phyloP scores from a whole-genome alignment of 1,284 basidiomycete species.

The Heimioporus punctisporus region DNA sequence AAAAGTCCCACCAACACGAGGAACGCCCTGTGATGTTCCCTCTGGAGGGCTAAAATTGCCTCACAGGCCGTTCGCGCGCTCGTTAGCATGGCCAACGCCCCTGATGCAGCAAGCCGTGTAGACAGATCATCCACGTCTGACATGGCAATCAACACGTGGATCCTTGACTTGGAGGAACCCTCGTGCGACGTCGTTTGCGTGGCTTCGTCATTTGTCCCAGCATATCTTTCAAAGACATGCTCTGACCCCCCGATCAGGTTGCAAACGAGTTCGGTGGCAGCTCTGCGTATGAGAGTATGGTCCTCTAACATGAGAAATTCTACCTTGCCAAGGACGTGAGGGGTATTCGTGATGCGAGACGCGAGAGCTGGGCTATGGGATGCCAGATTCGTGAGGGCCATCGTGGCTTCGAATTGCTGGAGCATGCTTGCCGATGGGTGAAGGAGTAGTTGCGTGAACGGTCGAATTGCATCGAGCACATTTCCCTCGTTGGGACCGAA shows the following conservation, averaged over 20 bases:
- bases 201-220: slow-evolving; percentile 39
- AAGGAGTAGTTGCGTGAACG: slow-evolving; percentile 72
- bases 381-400: slow-evolving; percentile 96
- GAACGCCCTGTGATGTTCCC: slow-evolving; percentile 60
- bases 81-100: slow-evolving; percentile 82
- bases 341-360: slow-evolving; percentile 58
- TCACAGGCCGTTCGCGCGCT: slow-evolving; percentile 62
- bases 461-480: slow-evolving; percentile 80
- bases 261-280: slow-evolving; percentile 92
- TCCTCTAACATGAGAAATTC: slow-evolving; percentile 89
- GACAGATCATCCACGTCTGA: slow-evolving; percentile 83
- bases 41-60: slow-evolving; percentile 62
- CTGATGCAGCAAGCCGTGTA: slow-evolving; percentile 85
- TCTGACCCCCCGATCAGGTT: slow-evolving; percentile 87
- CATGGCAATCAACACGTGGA: slow-evolving; percentile 85
- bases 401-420: slow-evolving; percentile 90
- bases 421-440: slow-evolving; percentile 71
- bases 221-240: slow-evolving; percentile 72
- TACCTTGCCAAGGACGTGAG: slow-evolving; percentile 68
- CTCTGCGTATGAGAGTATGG: slow-evolving; percentile 81
- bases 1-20: slow-evolving; percentile 66
- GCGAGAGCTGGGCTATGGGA: slow-evolving; percentile 75
- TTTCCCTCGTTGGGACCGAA: slow-evolving; percentile 83
- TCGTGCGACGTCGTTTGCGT: slow-evolving; percentile 49
- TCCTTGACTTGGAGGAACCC: slow-evolving; percentile 53